phyloP scores from a whole-genome alignment of 2,329 filamentous ascomycete species.

The Fusarium sp. region DNA sequence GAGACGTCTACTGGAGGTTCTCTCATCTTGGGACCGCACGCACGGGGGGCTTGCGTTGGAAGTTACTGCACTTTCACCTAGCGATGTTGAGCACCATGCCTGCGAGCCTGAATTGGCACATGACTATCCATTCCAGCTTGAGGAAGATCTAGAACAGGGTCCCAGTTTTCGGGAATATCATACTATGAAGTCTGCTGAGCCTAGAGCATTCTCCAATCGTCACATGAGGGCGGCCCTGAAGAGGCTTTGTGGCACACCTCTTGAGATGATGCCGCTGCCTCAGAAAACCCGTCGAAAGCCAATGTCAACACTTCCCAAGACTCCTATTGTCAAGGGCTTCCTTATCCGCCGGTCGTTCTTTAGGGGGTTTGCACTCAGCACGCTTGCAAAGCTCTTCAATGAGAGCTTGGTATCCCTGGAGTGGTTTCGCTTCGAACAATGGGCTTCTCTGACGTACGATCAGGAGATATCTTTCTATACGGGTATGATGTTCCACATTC shows the following conservation, averaged over 20 bases:
- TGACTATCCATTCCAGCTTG: conserved; percentile 9
- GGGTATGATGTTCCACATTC: neutral
- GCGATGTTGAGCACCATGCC: conserved; percentile 10
- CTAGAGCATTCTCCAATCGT: neutral
- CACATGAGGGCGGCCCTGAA: neutral
- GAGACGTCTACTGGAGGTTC: neutral
- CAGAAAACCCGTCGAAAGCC: neutral
- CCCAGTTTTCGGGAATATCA: neutral
- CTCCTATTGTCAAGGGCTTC: conserved; percentile 16
- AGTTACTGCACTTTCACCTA: conserved; percentile 19
- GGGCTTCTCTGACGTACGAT: neutral
- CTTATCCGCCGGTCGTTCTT: neutral
- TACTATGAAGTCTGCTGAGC: neutral
- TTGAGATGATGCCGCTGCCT: conserved; percentile 4
- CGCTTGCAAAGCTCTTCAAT: conserved; percentile 15
- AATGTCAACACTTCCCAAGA: neutral
- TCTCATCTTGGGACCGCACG: conserved; percentile 7
- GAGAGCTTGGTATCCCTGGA: conserved; percentile 13
- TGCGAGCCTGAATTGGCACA: neutral
- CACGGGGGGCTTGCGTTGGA: conserved; percentile 8
- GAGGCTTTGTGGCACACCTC: conserved; percentile 12
- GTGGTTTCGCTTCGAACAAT: conserved; percentile 13
- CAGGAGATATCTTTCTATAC: neutral
- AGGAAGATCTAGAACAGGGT: neutral
- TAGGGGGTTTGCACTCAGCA: neutral